Evolutionary conservation across 1,139 yeast genomes (phyloP).

Genomic region (Kodamaea derodonti): DNA sequence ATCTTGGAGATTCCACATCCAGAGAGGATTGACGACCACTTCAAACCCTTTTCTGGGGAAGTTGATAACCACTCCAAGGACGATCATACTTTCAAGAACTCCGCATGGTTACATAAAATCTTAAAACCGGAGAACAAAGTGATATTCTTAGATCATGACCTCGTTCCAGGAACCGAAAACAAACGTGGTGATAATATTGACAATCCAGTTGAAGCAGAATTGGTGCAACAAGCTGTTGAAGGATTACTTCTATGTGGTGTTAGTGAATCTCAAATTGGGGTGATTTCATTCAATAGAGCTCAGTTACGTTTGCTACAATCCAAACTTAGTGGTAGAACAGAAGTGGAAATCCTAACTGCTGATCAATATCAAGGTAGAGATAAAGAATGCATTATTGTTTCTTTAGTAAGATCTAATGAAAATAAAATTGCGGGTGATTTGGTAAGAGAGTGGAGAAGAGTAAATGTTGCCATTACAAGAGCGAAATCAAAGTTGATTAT

Average conservation of each 20-base stretch:
- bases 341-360: constrained; percentile 81
- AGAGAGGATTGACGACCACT: constrained; percentile 6
- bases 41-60: constrained; percentile 2
- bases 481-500: constrained; percentile 81
- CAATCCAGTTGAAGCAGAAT: constrained; percentile 66
- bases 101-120: constrained; percentile 31
- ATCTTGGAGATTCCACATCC: background rate
- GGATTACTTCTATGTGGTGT: constrained; percentile 62
- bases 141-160: constrained; percentile 75
- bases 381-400: constrained; percentile 82
- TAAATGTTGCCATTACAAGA: constrained; percentile 92
- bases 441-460: constrained; percentile 82
- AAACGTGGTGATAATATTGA: constrained; percentile 62
- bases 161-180: constrained; percentile 53
- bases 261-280: constrained; percentile 59
- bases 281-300: constrained; percentile 84
- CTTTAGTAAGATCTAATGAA: constrained; percentile 78
- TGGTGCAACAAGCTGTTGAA: constrained; percentile 61
- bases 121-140: constrained; percentile 48
- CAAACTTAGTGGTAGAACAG: constrained; percentile 31
- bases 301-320: constrained; percentile 58
- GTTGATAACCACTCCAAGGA: constrained; percentile 11
- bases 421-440: constrained; percentile 71
- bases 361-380: constrained; percentile 97
- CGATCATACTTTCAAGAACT: background rate